Evolutionary conservation across 129 eudicot species (phyloP).

Genomic region (Saussurea involucrata): DNA sequence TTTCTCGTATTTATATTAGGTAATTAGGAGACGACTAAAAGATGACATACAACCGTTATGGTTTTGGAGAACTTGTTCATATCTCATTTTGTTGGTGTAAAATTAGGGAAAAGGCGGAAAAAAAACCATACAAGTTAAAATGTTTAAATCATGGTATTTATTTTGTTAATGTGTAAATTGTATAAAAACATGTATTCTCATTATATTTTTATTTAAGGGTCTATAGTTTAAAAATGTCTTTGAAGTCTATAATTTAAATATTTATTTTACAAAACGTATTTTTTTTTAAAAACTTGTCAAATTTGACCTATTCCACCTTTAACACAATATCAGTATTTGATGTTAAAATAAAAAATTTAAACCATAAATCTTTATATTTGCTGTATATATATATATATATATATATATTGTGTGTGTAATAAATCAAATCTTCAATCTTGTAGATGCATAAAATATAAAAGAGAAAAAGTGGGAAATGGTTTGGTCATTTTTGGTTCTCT

Average conservation of each 20-base stretch:
- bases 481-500: neutral
- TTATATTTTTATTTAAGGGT: neutral
- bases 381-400: neutral
- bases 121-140: neutral
- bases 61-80: too few species aligned
- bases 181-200: too few species aligned
- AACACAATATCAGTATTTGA: too few species aligned
- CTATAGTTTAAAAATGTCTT: neutral
- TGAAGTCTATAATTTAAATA: too few species aligned
- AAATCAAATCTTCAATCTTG: neutral
- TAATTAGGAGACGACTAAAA: too few species aligned
- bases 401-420: too few species aligned
- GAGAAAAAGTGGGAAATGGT: neutral
- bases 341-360: neutral
- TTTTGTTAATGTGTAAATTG: neutral
- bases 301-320: too few species aligned
- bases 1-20: too few species aligned
- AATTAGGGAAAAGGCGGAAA: neutral
- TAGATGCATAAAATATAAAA: neutral
- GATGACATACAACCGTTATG: neutral
- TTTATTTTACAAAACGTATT: too few species aligned
- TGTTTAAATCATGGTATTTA: too few species aligned
- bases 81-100: neutral
- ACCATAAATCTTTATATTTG: neutral
- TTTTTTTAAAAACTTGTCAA: neutral